Base-by-base conservation (phyloP, 768 basidiomycete species). In the Floccularia luteovirens region DNA sequence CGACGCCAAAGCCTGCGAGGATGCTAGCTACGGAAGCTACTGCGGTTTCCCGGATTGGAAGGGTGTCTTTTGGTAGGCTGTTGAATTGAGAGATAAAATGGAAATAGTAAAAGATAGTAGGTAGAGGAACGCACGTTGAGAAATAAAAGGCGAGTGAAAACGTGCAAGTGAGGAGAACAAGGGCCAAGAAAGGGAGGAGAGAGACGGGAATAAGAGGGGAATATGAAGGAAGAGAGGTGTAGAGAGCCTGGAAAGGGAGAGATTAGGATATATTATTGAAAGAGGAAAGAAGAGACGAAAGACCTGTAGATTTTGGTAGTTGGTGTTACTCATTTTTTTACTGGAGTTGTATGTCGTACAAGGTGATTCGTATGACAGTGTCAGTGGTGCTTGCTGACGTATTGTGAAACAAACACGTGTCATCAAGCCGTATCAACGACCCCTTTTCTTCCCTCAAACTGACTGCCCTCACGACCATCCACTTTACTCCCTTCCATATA, bases 71-170 rank as follows among this genome's bases (percentile, higher is more conserved):
- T 47, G 87, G 82, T 24, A 94, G 75, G 38, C 91, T 93, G 63
- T n/a, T n/a, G 49, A 43, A 44, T 42, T 17, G 30, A 3, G 40
- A 38, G 28, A 52, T 49, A 22, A 39, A 25, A 37, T 17, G 24
- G 24, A 38, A 14, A 16, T 41, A 36, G 34, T 38, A 36, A 38
- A 42, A 42, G 38, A 38, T 10, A 27, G n/a, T 31, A 39, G 36
- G 24, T 39, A 38, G 31, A 31, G 38, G 45, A 4, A 71, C 79
- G 45, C 55, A 87, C 81, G 79, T 94, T 45, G 91, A 82, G 61
- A 89, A 90, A 66, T 92, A 90, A 69, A 94, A 94, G 0, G 84
- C 75, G 30, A 93, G 77, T n/a, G 55, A 75, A 55, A 96, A 93
- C 1, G 90, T 90, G 13, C 76, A 63, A 1, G 75, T 54, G 31